Conservation (phyloP, 208 protist genomes). For the Trypanosomatidae sp. region DNA sequence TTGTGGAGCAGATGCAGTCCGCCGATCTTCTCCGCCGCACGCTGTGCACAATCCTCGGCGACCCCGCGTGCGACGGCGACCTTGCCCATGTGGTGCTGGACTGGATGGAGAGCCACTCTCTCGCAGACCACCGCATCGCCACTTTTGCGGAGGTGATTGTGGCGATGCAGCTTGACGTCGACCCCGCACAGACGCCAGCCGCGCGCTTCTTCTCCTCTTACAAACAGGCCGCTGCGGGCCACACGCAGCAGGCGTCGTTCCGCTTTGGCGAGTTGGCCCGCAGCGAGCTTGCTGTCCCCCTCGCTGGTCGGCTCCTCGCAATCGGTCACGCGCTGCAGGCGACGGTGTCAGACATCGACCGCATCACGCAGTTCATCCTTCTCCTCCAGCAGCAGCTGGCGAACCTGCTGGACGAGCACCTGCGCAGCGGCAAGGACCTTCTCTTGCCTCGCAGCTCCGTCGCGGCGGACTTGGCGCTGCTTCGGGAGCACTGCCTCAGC, state of each 20-base stretch:
- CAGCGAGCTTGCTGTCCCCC: conserved; percentile 34
- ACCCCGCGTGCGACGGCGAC: conserved; percentile 28
- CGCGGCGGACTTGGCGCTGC: conserved; percentile 38
- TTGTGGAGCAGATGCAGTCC: conserved; percentile 26
- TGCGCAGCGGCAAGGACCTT: conserved; percentile 24
- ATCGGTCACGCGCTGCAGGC: conserved; percentile 46
- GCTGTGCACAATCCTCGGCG: conserved; percentile 35
- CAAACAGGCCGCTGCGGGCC: conserved; percentile 27
- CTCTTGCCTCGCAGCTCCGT: conserved; percentile 20
- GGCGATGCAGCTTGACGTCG: conserved; percentile 34
- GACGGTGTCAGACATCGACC: conserved; percentile 32
- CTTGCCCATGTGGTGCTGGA: conserved; percentile 44
- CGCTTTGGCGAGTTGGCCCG: conserved; percentile 65
- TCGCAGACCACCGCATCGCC: conserved; percentile 61
- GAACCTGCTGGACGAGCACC: conserved; percentile 39
- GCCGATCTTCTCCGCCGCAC: conserved; percentile 27
- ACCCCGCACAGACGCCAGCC: conserved; percentile 47
- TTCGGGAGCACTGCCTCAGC: conserved; percentile 48
- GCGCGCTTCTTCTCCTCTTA: conserved; percentile 63
- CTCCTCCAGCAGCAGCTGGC: conserved; percentile 73
- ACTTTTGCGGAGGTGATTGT: conserved; percentile 61
- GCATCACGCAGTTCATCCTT: conserved; percentile 59
- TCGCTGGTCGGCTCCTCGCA: conserved; percentile 47
- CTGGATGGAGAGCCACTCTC: conserved; percentile 71
- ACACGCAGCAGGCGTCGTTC: conserved; percentile 36